These are phyloP conservation scores for Hypoxylon perforatum DNA, from an alignment of 495 filamentous ascomycete species.

Conservation along the genomic window DNA sequence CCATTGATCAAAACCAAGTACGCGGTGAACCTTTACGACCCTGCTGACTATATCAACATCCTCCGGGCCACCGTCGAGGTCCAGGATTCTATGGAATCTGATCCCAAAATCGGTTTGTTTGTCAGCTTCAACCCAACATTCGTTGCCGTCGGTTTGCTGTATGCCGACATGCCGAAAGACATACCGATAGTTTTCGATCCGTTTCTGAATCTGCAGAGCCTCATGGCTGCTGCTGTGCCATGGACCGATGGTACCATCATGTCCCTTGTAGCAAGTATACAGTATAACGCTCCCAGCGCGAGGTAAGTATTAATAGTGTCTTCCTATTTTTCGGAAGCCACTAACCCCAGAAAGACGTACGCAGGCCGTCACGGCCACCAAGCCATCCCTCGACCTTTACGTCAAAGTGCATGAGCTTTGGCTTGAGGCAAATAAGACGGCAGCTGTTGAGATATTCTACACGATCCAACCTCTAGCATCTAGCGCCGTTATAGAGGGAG, in stretches of 20 bases:
- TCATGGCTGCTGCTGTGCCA: not conserved
- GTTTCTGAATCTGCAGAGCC: constrained; percentile 6
- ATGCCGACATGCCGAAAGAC: constrained; percentile 19
- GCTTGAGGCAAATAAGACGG: not conserved
- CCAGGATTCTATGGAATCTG: constrained; percentile 9
- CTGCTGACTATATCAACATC: constrained; percentile 10
- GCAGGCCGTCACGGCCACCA: not conserved
- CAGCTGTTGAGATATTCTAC: not conserved
- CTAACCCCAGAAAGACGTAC: not conserved
- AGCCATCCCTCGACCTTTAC: not conserved
- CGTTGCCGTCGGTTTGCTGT: constrained; percentile 41
- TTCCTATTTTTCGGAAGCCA: not conserved
- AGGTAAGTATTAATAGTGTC: not conserved
- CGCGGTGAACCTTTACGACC: constrained; percentile 6
- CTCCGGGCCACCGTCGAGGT: constrained; percentile 5
- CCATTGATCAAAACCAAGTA: constrained; percentile 1
- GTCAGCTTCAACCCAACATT: constrained; percentile 36
- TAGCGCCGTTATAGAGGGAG: not conserved
- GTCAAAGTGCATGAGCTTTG: not conserved
- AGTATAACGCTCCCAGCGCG: not conserved
- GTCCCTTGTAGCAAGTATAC: not conserved
- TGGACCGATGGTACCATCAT: constrained; percentile 9
- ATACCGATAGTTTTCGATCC: constrained; percentile 4
- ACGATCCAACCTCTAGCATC: not conserved
- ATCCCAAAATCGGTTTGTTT: constrained; percentile 30